Base-by-base conservation (phyloP, 805 yeast species). In the Saccharomycopsis fodiens region DNA sequence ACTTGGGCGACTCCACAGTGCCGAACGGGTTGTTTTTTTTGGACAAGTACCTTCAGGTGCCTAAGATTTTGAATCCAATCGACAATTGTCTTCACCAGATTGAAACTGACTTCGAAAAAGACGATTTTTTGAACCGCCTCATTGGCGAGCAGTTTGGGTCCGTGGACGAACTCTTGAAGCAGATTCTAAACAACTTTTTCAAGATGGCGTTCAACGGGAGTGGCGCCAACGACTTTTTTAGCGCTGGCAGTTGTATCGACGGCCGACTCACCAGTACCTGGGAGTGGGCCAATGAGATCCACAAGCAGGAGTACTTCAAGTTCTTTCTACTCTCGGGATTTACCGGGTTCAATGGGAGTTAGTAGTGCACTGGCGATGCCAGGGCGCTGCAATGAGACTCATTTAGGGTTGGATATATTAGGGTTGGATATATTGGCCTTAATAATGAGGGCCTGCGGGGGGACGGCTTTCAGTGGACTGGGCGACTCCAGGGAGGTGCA, bases 161-260 rank as follows among this genome's bases (percentile, higher is more conserved):
- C 1, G 66, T 72, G 2, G 74, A 73, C 23, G 73, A 68, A n/a
- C 62, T 84, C 48, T 70, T 78, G 54, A 60, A 71, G 45, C 63
- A 60, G 7, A 68, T 69, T 25, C 50, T 66, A 21, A 69, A 65
- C 42, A 70, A 67, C 47, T 75, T 75, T 55, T 75, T 74, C 63
- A 64, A 68, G 43, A 78, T 72, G 52, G 81, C 79, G 1, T 75
- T 82, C 60, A 87, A 82, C 59, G 89, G 93, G 2, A 79, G 86
- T 7, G 94, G 94, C 40, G 88, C 89, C 7, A 87, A 83, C 57
- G 84, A 84, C 60, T 84, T 81, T 60, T 83, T 79, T 59, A 83
- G 82, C 70, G 85, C 88, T 25, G 94, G 94, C 2, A 78, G 85
- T 2, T 84, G 94, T 63, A 84, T 84, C 41, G 94, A 84, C 59